Evolutionary conservation across 1,139 yeast genomes (phyloP).

Genomic region (Keqinozyma sinolaborantium): DNA sequence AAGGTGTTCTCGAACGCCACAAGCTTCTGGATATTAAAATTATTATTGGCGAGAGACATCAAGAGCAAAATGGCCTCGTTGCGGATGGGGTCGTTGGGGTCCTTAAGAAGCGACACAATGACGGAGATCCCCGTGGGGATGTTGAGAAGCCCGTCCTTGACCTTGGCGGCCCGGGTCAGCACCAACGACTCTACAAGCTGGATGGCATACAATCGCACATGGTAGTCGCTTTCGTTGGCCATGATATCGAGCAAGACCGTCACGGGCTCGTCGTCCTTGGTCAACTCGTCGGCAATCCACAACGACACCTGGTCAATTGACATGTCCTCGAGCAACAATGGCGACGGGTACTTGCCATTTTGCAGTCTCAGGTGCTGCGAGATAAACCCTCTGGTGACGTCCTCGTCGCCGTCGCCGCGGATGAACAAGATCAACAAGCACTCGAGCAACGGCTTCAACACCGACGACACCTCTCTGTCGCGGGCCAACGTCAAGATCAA

Average conservation of each 20-base stretch:
- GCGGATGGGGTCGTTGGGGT: slow-evolving; percentile 81
- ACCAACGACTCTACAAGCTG: slow-evolving; percentile 84
- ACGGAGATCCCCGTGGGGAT: slow-evolving; percentile 81
- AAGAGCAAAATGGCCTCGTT: slow-evolving; percentile 84
- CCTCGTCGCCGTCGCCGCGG: slow-evolving; percentile 57
- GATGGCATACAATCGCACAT: slow-evolving; percentile 71
- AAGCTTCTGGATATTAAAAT: slow-evolving; percentile 83
- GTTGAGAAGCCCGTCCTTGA: slow-evolving; percentile 70
- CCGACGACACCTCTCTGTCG: slow-evolving; percentile 66
- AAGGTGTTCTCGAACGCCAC: slow-evolving; percentile 95
- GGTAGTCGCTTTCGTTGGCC: slow-evolving; percentile 59
- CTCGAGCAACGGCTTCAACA: slow-evolving; percentile 82
- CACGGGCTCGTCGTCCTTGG: slow-evolving; percentile 62
- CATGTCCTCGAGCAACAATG: slow-evolving; percentile 58
- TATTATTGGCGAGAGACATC: slow-evolving; percentile 77
- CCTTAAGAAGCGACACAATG: slow-evolving; percentile 66
- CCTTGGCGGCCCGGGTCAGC: slow-evolving; percentile 67
- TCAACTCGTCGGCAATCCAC: slow-evolving; percentile 94
- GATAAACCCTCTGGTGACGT: slow-evolving; percentile 64
- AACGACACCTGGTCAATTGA: slow-evolving; percentile 80
- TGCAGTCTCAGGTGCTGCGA: slow-evolving; percentile 74
- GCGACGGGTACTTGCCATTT: slow-evolving; percentile 82
- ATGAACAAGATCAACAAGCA: slow-evolving; percentile 79
- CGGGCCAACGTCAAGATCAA: slow-evolving; percentile 62
- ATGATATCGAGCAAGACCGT: slow-evolving; percentile 53